Base-by-base conservation (phyloP, 192 early-diverging fungal genomes). In the Backusella tuberculispora region DNA sequence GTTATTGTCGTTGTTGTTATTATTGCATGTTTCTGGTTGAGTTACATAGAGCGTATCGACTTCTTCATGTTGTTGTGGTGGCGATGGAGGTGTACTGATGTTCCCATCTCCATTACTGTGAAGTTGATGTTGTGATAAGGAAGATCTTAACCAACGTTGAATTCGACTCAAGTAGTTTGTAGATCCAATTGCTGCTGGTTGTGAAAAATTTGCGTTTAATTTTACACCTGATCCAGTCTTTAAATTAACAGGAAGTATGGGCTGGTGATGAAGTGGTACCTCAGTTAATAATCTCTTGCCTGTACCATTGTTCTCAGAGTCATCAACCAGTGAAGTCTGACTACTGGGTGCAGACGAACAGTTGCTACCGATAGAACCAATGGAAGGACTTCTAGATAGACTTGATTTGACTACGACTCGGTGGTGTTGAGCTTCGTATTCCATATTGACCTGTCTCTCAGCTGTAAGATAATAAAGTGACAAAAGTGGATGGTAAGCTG, bases 401-500 rank as follows among this genome's bases (percentile, higher is more conserved):
- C 43, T 47, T 24, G 63, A 34, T 24, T 44, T 42, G n/a, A 38
- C 5, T 2, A 38, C 43, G 19, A 48, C 26, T 15, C 24, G 34
- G 44, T n/a, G 21, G 5, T 72, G 69, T 5, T 47, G 43, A 34
- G 44, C 24, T 45, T 63, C 53, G 0, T 78, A 19, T 48, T 64
- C 63, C 5, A 72, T 12, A 42, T 64, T 29, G 17, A 44, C 15
- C 19, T 68, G 76, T 21, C 88, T 85, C 82, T 95, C 94, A 37
- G 81, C 84, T 15, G 95, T 90, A 40, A 95, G 86, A 43, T 91
- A 90, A 74, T 98, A 98, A 19, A 97, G 90, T 72, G 93, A 95
- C n/a, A 95, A 78, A 63, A 95, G 78, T 17, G 93, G 92, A 50
- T 91, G 88, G 26, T 81, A 81, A 13, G 76, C 80, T 24, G 75